Conservation (phyloP, 2,329 filamentous ascomycete species). For the Sporothrix mexicana region DNA sequence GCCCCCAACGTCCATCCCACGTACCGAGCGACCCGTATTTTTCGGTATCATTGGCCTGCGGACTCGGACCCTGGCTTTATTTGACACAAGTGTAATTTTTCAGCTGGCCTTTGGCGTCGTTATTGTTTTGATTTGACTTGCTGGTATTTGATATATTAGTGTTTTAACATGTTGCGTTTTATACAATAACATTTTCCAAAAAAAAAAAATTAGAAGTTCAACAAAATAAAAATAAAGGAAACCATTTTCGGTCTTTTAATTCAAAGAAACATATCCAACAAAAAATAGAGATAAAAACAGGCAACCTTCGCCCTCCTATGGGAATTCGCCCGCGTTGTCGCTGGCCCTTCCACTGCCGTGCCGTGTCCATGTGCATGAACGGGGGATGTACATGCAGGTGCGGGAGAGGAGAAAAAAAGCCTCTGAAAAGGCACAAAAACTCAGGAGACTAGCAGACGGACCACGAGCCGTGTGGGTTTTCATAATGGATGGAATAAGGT, state of each 20-base stretch:
- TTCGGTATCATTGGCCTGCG: not conserved
- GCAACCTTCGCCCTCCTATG: not conserved
- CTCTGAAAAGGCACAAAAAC: not conserved
- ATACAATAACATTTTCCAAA: no score
- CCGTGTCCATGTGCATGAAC: constrained; percentile 2
- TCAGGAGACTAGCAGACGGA: not conserved
- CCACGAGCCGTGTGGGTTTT: constrained; percentile 27
- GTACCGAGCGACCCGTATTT: not conserved
- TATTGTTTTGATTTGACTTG: no score
- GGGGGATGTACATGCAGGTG: not conserved
- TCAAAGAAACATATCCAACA: not conserved
- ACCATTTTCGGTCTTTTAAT: no score
- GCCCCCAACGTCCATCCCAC: constrained; percentile 20
- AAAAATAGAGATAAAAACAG: not conserved
- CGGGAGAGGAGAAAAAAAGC: not conserved
- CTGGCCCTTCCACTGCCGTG: constrained; percentile 11
- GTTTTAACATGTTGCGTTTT: no score
- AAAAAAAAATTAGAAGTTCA: no score
- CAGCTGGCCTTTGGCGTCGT: no score
- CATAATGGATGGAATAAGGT: not conserved
- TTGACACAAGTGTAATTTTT: no score
- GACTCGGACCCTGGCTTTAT: no score
- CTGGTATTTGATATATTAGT: no score
- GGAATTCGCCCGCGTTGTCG: not conserved
- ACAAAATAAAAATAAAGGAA: no score